Base-by-base conservation (phyloP, 2,329 filamentous ascomycete species). In the Tolypocladium endophyticum region DNA sequence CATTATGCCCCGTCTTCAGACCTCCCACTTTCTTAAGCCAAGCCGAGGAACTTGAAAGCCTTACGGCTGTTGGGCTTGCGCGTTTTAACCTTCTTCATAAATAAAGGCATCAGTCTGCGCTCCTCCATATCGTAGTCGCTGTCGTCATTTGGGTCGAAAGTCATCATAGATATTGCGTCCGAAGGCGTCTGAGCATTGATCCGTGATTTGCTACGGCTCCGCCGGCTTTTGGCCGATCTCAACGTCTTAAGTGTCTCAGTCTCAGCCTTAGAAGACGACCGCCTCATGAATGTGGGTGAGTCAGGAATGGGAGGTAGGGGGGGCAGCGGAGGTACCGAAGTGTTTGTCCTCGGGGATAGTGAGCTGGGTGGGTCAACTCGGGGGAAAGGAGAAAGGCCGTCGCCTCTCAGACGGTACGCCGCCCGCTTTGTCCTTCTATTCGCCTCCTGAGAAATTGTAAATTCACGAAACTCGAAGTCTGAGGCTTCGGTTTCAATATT, bases 21-120 rank as follows among this genome's bases (percentile, higher is more conserved):
- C 20, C 1, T 35, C 30, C 20, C 4, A 16, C 50, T 8, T 14
- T 5, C 20, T 65, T 65, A 79, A 14, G 76, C 75, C 53, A 82
- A 68, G 0, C 80, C 80, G 1, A 83, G 71, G 66, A 81, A 82
- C 67, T 80, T 82, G 58, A 82, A 73, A 8, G 81, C 81, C 67
- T 83, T 83, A 9, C 76, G 73, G 56, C 73, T 80, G 60, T 76
- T 78, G 2, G 72, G 74, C 67, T 75, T 77, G 20, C 68, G 71
- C 35, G 67, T 63, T 14, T 65, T 65, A 2, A 65, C 61, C 61
- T 72, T 75, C 59, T 70, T 70, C 66, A 77, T 67, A 43, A 76
- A 78, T 30, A 81, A 72, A 4, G 81, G 81, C 78, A 83, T 81
- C 38, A 83, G 75, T 47, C 79, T 73, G 38, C 78, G 75, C 67